Percentiles rank a stretch among this genome's conserved stretches.
Evolutionary conservation across 2,329 filamentous ascomycete genomes (phyloP).

Genomic region (Macrophomina tecta): DNA sequence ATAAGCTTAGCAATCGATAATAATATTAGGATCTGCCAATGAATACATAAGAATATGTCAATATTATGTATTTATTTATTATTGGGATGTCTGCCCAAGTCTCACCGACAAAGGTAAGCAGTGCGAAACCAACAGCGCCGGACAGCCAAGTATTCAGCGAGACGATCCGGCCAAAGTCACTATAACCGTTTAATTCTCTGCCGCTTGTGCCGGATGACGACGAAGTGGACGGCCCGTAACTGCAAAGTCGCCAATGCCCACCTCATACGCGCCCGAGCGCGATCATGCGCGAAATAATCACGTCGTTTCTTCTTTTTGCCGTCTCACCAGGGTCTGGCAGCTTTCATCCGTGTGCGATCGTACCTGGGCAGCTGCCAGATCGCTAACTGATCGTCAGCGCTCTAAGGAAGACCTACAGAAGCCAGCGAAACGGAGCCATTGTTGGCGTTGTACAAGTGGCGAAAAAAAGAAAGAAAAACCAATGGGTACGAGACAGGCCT

Average conservation of each 20-base stretch:
- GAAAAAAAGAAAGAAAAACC: background rate
- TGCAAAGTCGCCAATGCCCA: background rate
- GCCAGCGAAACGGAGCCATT: background rate
- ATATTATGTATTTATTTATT: too few relatives aligned
- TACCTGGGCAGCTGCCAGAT: background rate
- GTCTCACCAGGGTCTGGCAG: background rate
- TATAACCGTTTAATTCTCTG: background rate
- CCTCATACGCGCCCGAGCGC: background rate
- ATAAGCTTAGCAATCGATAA: too few relatives aligned
- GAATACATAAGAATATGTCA: too few relatives aligned
- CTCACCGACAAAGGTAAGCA: background rate
- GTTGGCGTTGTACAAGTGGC: background rate
- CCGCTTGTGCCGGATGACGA: background rate
- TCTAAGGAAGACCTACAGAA: background rate
- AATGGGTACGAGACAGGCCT: background rate
- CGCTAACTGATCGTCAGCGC: background rate
- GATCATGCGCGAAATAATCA: background rate
- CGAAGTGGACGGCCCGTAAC: slow-evolving; percentile 3
- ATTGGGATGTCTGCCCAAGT: too few relatives aligned
- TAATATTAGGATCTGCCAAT: too few relatives aligned
- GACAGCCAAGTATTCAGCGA: background rate
- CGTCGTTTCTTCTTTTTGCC: background rate
- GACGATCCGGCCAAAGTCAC: background rate
- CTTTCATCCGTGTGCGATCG: background rate
- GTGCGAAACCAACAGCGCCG: background rate